Base-by-base conservation (phyloP, 2,329 filamentous ascomycete species). In the Aspergillus vadensis region DNA sequence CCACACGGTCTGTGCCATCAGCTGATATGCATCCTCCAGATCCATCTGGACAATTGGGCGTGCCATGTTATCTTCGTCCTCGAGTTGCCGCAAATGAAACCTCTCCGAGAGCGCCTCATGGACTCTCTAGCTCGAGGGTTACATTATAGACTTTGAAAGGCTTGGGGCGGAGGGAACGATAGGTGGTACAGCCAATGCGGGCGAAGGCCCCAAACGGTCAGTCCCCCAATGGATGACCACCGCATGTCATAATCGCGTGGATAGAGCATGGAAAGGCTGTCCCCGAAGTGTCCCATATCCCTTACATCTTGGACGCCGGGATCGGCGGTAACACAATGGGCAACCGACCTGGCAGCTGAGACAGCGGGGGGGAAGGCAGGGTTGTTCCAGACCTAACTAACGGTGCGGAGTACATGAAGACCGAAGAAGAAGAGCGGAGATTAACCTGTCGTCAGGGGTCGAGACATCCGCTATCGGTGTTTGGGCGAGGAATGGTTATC, bases 241-340 rank as follows among this genome's bases (percentile, higher is more conserved):
- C 25, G 44, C 38, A 43, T 27, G 52, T 43, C 41, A 43, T 30
- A 23, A n/a, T 43, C 52, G 38, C 38, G 52, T 55, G 52, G 52
- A 15, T 15, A 8, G 23, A 14, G 47, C 47, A 6, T n/a, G 47
- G 14, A 12, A 36, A 36, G 32, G 32, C 32, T n/a, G 3, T 12
- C 6, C 41, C n/a, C 41, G 10, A 9, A 12, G 3, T 30, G 15
- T 50, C 25, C 15, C 9, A 27, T 10, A 50, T 50, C 47, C 47
- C 47, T 50, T 50, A 27, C 47, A 32, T 50, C 27, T 12, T 17
- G 25, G 25, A 50, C n/a, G 32, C 9, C 47, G 25, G 44, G 47
- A 50, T 7, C 23, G 25, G 25, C 27, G 47, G 25, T 12, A 30
- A 30, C 19, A 30, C 19, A 17, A 14, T 23, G 25, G 23, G 44